Conservation (phyloP, 257 asterid genomes). For the Solanum ossicruentum region DNA sequence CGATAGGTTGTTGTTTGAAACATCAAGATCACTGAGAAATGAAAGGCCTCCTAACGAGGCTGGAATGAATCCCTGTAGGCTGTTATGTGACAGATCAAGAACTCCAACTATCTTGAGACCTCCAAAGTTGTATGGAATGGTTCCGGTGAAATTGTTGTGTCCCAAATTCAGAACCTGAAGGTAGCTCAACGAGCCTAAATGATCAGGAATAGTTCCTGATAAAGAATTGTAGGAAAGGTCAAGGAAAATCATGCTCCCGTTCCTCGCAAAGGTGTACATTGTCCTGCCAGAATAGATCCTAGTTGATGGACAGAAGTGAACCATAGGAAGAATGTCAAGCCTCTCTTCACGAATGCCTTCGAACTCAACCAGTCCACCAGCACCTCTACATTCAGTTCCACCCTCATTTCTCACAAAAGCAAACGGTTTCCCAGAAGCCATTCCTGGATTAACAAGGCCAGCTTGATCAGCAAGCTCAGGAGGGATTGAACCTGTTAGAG, state of each 20-base stretch:
- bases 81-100: slow-evolving; percentile 76
- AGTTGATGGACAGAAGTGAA: slow-evolving; percentile 70
- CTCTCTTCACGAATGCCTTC: slow-evolving; percentile 64
- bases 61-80: slow-evolving; percentile 59
- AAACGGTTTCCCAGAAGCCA: slow-evolving; percentile 69
- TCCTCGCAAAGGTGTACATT: slow-evolving; percentile 51
- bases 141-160: slow-evolving; percentile 57
- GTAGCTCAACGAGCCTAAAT: slow-evolving; percentile 57
- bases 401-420: slow-evolving; percentile 92
- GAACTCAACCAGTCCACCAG: slow-evolving; percentile 85
- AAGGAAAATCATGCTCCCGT: slow-evolving; percentile 81
- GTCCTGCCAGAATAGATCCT: slow-evolving; percentile 70
- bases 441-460: slow-evolving; percentile 58
- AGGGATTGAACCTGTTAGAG: slow-evolving; percentile 51
- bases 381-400: slow-evolving; percentile 79
- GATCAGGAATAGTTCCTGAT: slow-evolving; percentile 56
- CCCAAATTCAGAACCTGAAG: slow-evolving; percentile 78
- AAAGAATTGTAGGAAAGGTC: slow-evolving; percentile 77
- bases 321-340: slow-evolving; percentile 54
- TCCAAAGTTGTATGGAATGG: slow-evolving; percentile 62
- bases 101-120: slow-evolving; percentile 65
- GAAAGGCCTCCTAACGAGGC: slow-evolving; percentile 67
- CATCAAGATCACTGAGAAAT: slow-evolving; percentile 79
- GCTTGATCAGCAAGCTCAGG: slow-evolving; percentile 48
- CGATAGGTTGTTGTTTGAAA: slow-evolving; percentile 70